These are phyloP conservation scores for Herpotrichia juniperi DNA, from an alignment of 2,329 filamentous ascomycete species.

Conservation along the genomic window DNA sequence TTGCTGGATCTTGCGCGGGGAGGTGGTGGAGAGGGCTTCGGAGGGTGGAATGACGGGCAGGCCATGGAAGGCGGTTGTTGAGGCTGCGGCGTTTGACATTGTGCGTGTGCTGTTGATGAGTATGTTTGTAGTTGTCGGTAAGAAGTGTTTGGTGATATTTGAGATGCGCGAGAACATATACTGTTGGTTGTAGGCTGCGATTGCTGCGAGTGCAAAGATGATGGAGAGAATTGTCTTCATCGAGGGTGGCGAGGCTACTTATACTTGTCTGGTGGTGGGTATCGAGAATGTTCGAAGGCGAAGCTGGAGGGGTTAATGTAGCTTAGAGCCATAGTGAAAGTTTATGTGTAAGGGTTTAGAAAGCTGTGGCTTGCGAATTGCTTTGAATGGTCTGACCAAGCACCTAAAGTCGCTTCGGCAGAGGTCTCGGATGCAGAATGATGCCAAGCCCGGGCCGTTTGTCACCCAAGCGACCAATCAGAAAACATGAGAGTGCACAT, in stretches of 20 bases:
- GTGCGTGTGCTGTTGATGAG: conserved; percentile 26
- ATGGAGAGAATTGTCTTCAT: conserved; percentile 50
- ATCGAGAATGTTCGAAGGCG: conserved; percentile 39
- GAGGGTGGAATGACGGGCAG: conserved; percentile 56
- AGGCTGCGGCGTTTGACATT: conserved; percentile 34
- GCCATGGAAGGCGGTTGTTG: conserved; percentile 49
- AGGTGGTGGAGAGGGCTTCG: conserved; percentile 43
- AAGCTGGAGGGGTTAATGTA: conserved; percentile 14
- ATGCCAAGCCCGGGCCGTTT: background rate
- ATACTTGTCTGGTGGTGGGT: conserved; percentile 27
- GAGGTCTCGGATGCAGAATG: background rate
- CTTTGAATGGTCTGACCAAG: conserved; percentile 31
- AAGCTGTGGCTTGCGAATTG: conserved; percentile 19
- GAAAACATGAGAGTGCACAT: background rate
- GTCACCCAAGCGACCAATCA: background rate
- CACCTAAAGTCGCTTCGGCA: conserved; percentile 2
- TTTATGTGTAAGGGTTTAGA: conserved; percentile 37
- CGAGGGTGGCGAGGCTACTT: conserved; percentile 35
- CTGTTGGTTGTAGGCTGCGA: conserved; percentile 46
- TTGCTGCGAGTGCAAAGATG: conserved; percentile 50
- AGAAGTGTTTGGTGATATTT: conserved; percentile 35
- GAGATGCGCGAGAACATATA: conserved; percentile 50
- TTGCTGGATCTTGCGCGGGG: conserved; percentile 77
- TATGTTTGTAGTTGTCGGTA: conserved; percentile 25
- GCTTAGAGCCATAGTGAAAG: conserved; percentile 22